Percentiles rank a stretch among this genome's conserved stretches.
phyloP scores from a whole-genome alignment of 2,329 filamentous ascomycete species.

The Ascocoryne sarcoides region DNA sequence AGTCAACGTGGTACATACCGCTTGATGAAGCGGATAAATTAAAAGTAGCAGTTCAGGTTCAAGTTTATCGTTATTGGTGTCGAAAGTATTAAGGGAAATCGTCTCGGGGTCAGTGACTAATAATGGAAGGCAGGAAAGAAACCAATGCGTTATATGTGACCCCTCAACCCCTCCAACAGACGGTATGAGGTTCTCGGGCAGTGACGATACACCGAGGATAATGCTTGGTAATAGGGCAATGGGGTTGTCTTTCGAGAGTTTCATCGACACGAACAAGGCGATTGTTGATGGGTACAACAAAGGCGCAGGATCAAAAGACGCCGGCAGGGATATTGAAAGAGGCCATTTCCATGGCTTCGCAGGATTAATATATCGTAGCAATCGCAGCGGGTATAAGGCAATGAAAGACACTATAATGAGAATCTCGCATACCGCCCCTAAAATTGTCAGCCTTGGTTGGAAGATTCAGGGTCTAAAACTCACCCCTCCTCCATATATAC shows the following conservation, averaged over 20 bases:
- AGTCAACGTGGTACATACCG: slow-evolving; percentile 62
- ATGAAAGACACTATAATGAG: slow-evolving; percentile 33
- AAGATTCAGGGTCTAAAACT: slow-evolving; percentile 5
- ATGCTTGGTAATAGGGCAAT: slow-evolving; percentile 67
- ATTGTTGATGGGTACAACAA: slow-evolving; percentile 77
- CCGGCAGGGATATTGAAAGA: slow-evolving; percentile 46
- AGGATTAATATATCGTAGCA: slow-evolving; percentile 37
- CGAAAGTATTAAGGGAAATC: slow-evolving; percentile 1
- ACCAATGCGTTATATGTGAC: slow-evolving; percentile 68
- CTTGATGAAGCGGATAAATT: slow-evolving; percentile 77
- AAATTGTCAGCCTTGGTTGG: slow-evolving; percentile 13
- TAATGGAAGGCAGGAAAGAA: slow-evolving; percentile 63
- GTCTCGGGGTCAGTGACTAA: slow-evolving; percentile 9
- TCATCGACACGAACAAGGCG: slow-evolving; percentile 67
- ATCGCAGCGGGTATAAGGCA: slow-evolving; percentile 49
- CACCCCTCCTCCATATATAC: slow-evolving; percentile 42
- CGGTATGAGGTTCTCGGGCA: slow-evolving; percentile 67
- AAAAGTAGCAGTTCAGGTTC: slow-evolving; percentile 35
- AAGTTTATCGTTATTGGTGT: slow-evolving; percentile 24
- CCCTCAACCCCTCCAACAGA: slow-evolving; percentile 44
- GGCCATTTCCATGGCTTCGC: slow-evolving; percentile 17
- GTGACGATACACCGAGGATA: slow-evolving; percentile 67
- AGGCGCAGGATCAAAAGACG: slow-evolving; percentile 82
- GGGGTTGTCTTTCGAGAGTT: slow-evolving; percentile 55
- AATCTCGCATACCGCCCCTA: slow-evolving; percentile 25